A percentile compares a stretch with the other conserved stretches of the same genome.
These are phyloP conservation scores for Neoboletus subvelutipes DNA, from an alignment of 768 basidiomycete species.

Conservation along the genomic window DNA sequence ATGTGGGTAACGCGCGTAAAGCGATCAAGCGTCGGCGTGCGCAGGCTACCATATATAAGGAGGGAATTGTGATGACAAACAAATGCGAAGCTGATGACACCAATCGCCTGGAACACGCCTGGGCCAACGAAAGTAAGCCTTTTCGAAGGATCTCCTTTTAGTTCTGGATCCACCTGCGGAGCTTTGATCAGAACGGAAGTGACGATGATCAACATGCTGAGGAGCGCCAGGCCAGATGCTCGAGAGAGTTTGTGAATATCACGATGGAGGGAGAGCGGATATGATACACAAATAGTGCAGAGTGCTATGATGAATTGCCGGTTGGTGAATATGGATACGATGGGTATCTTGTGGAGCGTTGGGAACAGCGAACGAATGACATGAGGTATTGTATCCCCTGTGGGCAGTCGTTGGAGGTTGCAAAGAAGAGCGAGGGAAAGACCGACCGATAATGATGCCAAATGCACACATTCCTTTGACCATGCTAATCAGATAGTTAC, in stretches of 20 bases:
- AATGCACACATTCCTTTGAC: slow-evolving; percentile 92
- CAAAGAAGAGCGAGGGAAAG: background rate
- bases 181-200: slow-evolving; percentile 80
- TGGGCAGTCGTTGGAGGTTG: background rate
- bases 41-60: slow-evolving; percentile 91
- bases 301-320: slow-evolving; percentile 88
- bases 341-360: slow-evolving; percentile 56
- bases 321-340: slow-evolving; percentile 76
- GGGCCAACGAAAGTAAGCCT: slow-evolving; percentile 75
- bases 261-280: slow-evolving; percentile 92
- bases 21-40: slow-evolving; percentile 90
- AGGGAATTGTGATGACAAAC: slow-evolving; percentile 98
- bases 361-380: slow-evolving; percentile 90
- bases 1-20: slow-evolving; percentile 92
- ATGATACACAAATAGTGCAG: slow-evolving; percentile 86
- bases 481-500: slow-evolving; percentile 6
- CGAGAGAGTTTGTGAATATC: slow-evolving; percentile 97
- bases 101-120: slow-evolving; percentile 92
- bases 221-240: slow-evolving; percentile 85
- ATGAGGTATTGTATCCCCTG: slow-evolving; percentile 94
- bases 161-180: slow-evolving; percentile 64
- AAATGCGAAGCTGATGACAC: slow-evolving; percentile 95
- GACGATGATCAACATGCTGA: slow-evolving; percentile 95
- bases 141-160: slow-evolving; percentile 75
- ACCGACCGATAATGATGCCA: slow-evolving; percentile 82